phyloP scores from a whole-genome alignment of 2,329 filamentous ascomycete species.

The Colletotrichum endophyticum region DNA sequence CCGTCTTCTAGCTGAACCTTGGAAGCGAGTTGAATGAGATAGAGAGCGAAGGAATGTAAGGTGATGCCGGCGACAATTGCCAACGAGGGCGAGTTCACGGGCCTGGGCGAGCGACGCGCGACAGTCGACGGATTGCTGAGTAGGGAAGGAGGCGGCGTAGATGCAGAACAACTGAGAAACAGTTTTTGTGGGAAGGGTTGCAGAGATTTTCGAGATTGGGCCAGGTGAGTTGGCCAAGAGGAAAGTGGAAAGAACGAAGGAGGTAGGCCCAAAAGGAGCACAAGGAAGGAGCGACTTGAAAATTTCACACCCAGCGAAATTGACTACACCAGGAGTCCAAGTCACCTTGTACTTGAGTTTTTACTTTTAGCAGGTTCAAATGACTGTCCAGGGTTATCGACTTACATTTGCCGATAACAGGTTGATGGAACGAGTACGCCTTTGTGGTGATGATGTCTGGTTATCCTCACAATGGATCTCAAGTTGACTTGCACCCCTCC shows the following conservation, averaged over 20 bases:
- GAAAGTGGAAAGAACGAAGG: neutral
- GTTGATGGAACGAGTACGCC: neutral
- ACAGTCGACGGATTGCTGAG: neutral
- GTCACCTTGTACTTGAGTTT: neutral
- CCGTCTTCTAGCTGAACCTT: neutral
- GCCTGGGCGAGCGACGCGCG: neutral
- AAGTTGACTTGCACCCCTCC: neutral
- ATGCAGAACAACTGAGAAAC: neutral
- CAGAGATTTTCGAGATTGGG: neutral
- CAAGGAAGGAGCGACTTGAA: neutral
- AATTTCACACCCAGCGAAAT: neutral
- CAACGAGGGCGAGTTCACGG: neutral
- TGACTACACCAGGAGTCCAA: neutral
- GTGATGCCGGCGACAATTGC: neutral
- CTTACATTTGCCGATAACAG: neutral
- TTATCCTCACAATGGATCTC: neutral
- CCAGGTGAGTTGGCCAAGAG: neutral
- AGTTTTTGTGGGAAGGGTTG: neutral
- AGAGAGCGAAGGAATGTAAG: neutral
- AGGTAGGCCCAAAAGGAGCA: neutral
- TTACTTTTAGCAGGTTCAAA: neutral
- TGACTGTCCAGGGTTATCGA: neutral
- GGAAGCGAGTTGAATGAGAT: neutral
- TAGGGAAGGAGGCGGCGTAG: neutral
- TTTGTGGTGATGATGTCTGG: neutral